Evolutionary conservation across 306 rosid species (phyloP), one percentile per base, ranked within the genome.

Genomic region (Quercus aquifolioides): DNA sequence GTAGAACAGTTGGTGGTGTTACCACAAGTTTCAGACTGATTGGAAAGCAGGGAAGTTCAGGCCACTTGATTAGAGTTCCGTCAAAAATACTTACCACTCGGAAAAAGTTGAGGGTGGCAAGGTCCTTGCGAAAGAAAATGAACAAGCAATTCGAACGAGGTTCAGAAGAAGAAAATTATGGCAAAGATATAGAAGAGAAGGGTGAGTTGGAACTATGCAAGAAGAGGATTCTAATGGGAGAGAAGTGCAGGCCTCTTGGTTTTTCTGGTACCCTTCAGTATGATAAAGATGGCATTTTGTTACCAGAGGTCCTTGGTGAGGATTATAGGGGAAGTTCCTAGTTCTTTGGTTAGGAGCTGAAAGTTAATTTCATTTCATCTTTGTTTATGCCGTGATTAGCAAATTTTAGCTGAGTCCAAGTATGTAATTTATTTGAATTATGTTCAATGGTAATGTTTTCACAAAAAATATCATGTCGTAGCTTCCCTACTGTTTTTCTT

Each of bases 181-280:
- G 55, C 1, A 84, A 67, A 49, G 54, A 11, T 49, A 49, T 3
- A 49, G 54, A 49, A 10, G 54, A 49, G 54, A 49, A 49, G 54
- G 54, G 54, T 3, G 54, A 49, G 4, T 49, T 49, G 28, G 79
- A 76, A 49, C 74, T 90, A 51, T 92, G 97, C 79, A 90, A 84
- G 84, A 92, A 84, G 85, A 92, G 93, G 81, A 92, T 90, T 78
- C 89, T 92, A 20, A 85, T 87, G 91, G 97, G 97, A 83, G 64
- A 38, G 57, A 92, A 83, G 75, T 92, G 94, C 90, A 92, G 68
- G 77, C 92, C 94, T 6, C 64, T 89, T 69, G 72, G 74, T 38
- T 79, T 85, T 49, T 84, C 90, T 11, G 84, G 88, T n/a, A 52
- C 79, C 55, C 88, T 84, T n/a, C 73, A 28, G 14, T 86, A 86